phyloP scores from a whole-genome alignment of 208 protist species.

The Trypanosoma rangeli region DNA sequence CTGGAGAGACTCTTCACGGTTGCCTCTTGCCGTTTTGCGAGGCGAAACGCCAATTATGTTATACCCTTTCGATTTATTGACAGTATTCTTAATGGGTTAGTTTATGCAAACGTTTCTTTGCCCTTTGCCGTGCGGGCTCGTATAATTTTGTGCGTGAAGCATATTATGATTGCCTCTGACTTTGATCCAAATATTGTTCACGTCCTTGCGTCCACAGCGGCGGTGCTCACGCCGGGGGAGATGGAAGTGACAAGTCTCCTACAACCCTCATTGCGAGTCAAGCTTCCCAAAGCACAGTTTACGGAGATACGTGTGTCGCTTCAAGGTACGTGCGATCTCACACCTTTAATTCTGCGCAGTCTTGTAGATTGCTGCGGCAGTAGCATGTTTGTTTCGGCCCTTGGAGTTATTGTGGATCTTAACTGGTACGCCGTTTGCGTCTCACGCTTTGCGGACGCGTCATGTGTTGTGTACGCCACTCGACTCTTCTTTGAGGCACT shows the following conservation, averaged over 20 bases:
- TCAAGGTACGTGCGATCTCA: conserved; percentile 46
- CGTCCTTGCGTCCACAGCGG: conserved; percentile 50
- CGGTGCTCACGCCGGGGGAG: conserved; percentile 55
- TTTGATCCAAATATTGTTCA: conserved; percentile 65
- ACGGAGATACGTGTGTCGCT: conserved; percentile 24
- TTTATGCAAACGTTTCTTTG: conserved; percentile 31
- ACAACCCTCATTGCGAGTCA: background rate
- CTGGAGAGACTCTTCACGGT: conserved; percentile 57
- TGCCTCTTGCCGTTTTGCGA: conserved; percentile 57
- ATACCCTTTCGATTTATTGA: conserved; percentile 66
- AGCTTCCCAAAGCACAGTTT: conserved; percentile 45
- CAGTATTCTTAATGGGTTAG: conserved; percentile 65
- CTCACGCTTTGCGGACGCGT: conserved; percentile 65
- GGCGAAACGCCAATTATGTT: conserved; percentile 63
- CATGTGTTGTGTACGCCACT: conserved; percentile 71
- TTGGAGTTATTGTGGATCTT: conserved; percentile 54
- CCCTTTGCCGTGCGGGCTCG: conserved; percentile 39
- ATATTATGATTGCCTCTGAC: conserved; percentile 69
- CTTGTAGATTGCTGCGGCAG: conserved; percentile 57
- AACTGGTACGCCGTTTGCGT: conserved; percentile 67
- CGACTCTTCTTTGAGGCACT: conserved; percentile 71
- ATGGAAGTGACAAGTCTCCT: background rate
- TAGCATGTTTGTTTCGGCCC: conserved; percentile 40
- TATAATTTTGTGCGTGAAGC: conserved; percentile 59
- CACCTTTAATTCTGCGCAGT: conserved; percentile 48